Percentiles rank a stretch among this genome's conserved stretches.
Conservation (phyloP, 1,139 yeast genomes). For the Suhomyces bokatorum region DNA sequence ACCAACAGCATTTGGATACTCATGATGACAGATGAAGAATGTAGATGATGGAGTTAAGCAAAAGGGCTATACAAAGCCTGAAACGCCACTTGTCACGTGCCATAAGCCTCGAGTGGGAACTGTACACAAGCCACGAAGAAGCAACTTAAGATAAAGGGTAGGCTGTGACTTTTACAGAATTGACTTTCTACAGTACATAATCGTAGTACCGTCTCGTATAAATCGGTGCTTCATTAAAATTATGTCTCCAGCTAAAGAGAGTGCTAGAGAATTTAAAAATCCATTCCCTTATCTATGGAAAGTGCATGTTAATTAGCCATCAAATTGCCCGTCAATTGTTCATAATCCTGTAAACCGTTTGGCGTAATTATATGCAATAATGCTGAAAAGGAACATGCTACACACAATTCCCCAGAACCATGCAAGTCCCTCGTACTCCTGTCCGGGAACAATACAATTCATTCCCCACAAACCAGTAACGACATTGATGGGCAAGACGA, state of each 20-base stretch:
- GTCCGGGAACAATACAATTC: constrained; percentile 97
- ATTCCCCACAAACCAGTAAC: constrained; percentile 98
- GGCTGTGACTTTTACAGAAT: no score
- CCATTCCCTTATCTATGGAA: no score
- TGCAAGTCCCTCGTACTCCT: constrained; percentile 61
- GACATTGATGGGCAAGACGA: constrained; percentile 89
- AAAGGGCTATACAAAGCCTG: constrained; percentile 1
- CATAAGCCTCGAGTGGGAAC: no score
- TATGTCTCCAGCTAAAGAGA: no score
- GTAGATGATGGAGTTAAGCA: not conserved
- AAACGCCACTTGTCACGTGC: constrained; percentile 1
- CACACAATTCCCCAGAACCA: constrained; percentile 70
- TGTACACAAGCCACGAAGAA: no score
- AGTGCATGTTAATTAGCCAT: no score
- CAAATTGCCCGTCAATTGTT: not conserved
- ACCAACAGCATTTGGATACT: constrained; percentile 48
- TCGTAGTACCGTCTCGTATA: no score
- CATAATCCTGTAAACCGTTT: constrained; percentile 44
- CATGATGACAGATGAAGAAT: constrained; percentile 26
- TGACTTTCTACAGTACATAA: no score
- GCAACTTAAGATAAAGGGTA: no score
- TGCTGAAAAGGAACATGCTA: constrained; percentile 39
- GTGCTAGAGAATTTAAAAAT: no score
- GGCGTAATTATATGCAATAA: constrained; percentile 45
- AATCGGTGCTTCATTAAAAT: no score